These are phyloP conservation scores for Triticum turgidum DNA, from an alignment of 176 grass and related monocot genomes.

Conservation along the genomic window DNA sequence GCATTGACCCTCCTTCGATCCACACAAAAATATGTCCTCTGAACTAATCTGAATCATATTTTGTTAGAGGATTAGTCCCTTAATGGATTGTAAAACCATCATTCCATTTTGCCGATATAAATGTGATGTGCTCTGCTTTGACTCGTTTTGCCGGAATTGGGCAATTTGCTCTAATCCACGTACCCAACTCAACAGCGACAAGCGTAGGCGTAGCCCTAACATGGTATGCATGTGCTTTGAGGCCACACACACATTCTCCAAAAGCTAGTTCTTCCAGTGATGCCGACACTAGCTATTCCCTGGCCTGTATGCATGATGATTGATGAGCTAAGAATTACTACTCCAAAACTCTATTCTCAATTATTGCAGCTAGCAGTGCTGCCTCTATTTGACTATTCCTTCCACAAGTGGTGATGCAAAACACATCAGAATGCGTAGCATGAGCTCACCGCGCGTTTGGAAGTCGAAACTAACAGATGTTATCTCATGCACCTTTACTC, in stretches of 20 bases:
- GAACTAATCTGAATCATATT: too few relatives aligned
- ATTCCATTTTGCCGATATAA: too few relatives aligned
- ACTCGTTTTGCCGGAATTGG: background rate
- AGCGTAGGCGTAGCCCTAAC: constrained; percentile 15
- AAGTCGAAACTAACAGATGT: too few relatives aligned
- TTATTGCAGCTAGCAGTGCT: background rate
- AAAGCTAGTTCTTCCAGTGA: background rate
- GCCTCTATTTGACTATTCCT: background rate
- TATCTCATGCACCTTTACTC: too few relatives aligned
- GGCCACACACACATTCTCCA: constrained; percentile 1
- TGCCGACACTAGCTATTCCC: constrained; percentile 26
- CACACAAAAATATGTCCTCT: background rate
- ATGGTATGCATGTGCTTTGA: constrained; percentile 40
- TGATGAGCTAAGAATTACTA: constrained; percentile 13
- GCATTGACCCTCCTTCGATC: background rate
- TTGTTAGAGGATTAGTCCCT: too few relatives aligned
- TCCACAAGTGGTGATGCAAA: background rate
- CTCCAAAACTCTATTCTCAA: background rate
- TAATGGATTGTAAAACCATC: too few relatives aligned
- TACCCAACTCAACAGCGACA: background rate
- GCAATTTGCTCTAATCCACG: background rate
- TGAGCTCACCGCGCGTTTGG: background rate
- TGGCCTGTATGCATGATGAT: background rate
- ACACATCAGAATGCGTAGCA: background rate
- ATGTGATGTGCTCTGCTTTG: too few relatives aligned